These are phyloP conservation scores for Litchi chinensis DNA, from an alignment of 345 rosid species.

Conservation along the genomic window DNA sequence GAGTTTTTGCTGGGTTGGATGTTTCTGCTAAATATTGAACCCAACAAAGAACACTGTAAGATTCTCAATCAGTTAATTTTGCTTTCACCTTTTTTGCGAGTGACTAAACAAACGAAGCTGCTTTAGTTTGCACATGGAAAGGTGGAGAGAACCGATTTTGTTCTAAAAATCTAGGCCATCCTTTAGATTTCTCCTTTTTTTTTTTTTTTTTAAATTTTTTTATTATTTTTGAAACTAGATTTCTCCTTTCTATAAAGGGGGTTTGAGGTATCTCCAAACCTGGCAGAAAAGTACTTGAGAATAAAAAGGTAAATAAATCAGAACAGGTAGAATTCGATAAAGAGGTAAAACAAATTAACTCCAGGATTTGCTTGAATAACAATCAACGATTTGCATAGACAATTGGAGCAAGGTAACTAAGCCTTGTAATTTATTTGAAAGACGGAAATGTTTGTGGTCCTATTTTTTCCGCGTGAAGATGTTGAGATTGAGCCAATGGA, in stretches of 20 bases:
- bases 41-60: background rate
- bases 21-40: background rate
- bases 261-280: conserved; percentile 26
- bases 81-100: background rate
- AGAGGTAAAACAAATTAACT: background rate
- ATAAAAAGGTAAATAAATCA: background rate
- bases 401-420: background rate
- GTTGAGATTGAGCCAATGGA: conserved; percentile 10
- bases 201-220: too few relatives aligned
- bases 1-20: too few relatives aligned
- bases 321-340: background rate
- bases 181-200: background rate
- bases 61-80: conserved; percentile 10
- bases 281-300: background rate
- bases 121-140: conserved; percentile 29
- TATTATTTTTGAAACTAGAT: background rate
- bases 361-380: background rate
- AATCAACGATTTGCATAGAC: conserved; percentile 3
- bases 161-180: conserved; percentile 29
- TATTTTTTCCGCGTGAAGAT: conserved; percentile 7
- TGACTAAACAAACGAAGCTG: conserved; percentile 24
- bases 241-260: conserved; percentile 26
- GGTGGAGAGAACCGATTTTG: conserved; percentile 25
- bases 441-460: conserved; percentile 14
- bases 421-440: background rate